Evolutionary conservation across 2,329 filamentous ascomycete species (phyloP).

Genomic region (Fusarium sp.): DNA sequence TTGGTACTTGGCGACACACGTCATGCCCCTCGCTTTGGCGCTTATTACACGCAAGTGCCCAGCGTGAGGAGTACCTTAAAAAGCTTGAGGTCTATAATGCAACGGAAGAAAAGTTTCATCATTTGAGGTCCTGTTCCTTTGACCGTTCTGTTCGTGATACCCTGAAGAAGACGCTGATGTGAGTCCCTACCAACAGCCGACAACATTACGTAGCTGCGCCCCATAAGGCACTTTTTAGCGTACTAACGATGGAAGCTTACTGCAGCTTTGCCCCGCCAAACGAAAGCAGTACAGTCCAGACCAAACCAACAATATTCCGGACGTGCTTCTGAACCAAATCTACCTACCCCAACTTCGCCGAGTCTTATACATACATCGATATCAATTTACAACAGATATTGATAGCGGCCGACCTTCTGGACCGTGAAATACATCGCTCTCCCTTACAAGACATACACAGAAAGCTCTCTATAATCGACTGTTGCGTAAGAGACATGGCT

Average conservation of each 20-base stretch:
- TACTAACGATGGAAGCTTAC: conserved; percentile 20
- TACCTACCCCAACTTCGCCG: conserved; percentile 11
- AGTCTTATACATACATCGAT: conserved; percentile 7
- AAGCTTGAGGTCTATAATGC: background rate
- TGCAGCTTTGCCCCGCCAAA: conserved; percentile 38
- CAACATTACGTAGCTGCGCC: conserved; percentile 29
- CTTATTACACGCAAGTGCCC: conserved; percentile 29
- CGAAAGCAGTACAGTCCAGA: background rate
- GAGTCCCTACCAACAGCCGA: background rate
- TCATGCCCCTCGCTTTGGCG: conserved; percentile 43
- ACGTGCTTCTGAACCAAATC: conserved; percentile 14
- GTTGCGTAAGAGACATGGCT: conserved; percentile 41
- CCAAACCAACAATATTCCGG: conserved; percentile 9
- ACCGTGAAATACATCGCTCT: background rate
- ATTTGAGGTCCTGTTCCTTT: background rate
- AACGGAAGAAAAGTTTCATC: background rate
- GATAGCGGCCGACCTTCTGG: background rate
- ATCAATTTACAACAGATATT: conserved; percentile 11
- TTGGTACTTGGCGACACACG: conserved; percentile 45
- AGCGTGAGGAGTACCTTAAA: conserved; percentile 17
- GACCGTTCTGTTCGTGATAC: conserved; percentile 12
- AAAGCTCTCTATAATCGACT: conserved; percentile 8
- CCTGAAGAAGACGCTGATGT: background rate
- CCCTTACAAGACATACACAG: background rate
- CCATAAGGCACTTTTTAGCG: conserved; percentile 3